Evolutionary conservation across 1,284 basidiomycete genomes (phyloP).

Genomic region (Ganoderma lingzhi): DNA sequence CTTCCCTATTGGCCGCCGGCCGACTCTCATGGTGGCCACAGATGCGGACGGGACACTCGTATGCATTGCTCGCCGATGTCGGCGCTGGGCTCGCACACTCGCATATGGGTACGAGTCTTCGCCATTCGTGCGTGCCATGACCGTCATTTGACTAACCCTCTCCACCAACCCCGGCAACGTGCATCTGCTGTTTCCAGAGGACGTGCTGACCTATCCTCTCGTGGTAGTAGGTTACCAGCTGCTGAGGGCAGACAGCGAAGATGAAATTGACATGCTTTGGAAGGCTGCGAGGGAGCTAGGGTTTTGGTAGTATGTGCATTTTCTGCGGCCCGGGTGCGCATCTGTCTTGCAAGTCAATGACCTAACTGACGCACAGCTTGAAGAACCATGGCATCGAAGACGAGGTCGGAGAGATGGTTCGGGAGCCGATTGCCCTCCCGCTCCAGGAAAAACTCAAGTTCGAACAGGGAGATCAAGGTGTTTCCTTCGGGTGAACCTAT

Average conservation of each 20-base stretch:
- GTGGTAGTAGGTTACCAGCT: slow-evolving; percentile 41
- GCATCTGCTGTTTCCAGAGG: slow-evolving; percentile 26
- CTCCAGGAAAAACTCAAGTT: slow-evolving; percentile 28
- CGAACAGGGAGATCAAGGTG: slow-evolving; percentile 46
- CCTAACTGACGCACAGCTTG: slow-evolving; percentile 24
- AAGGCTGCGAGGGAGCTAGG: slow-evolving; percentile 27
- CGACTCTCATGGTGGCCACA: no score
- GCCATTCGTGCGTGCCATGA: no score
- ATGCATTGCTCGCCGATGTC: no score
- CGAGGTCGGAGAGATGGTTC: slow-evolving; percentile 42
- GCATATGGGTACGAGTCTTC: no score
- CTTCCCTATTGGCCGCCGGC: no score
- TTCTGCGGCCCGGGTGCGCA: background rate
- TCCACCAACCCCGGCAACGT: slow-evolving; percentile 20
- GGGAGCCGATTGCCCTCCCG: slow-evolving; percentile 29
- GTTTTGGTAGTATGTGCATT: slow-evolving; percentile 38
- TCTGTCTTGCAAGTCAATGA: background rate
- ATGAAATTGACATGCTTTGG: slow-evolving; percentile 38
- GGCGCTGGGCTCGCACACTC: no score
- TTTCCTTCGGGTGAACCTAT: slow-evolving; percentile 41
- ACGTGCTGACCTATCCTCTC: slow-evolving; percentile 9
- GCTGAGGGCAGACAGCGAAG: slow-evolving; percentile 32
- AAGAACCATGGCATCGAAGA: slow-evolving; percentile 44
- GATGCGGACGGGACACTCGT: no score
- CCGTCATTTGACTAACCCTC: background rate